Evolutionary conservation across 371 early-diverging fungal species (phyloP).

Genomic region (Choanephora cucurbitarum): DNA sequence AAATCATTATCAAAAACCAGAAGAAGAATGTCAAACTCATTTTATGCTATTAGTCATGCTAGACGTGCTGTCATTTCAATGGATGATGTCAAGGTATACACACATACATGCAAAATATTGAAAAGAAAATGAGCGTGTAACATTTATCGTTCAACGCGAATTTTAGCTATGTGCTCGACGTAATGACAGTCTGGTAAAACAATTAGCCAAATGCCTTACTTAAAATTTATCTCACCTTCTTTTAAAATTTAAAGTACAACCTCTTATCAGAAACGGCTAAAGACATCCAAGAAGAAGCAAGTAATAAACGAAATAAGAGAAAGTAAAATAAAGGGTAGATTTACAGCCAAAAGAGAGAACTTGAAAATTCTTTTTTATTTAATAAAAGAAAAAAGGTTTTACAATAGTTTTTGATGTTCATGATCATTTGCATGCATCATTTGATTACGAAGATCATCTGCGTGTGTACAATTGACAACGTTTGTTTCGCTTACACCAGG

Average conservation of each 20-base stretch:
- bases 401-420: conserved; percentile 11
- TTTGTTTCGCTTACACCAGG: conserved; percentile 27
- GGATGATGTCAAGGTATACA: conserved; percentile 32
- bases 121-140: too few species aligned
- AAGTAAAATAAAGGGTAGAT: neutral
- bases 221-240: too few species aligned
- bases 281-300: conserved; percentile 12
- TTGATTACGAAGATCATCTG: conserved; percentile 33
- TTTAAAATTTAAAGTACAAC: conserved; percentile 6
- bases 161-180: conserved; percentile 23
- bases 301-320: conserved; percentile 8
- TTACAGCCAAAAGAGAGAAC: neutral
- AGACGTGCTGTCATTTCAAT: conserved; percentile 24
- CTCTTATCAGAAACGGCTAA: conserved; percentile 18
- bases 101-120: too few species aligned
- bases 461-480: conserved; percentile 28
- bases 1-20: neutral
- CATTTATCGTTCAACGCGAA: neutral
- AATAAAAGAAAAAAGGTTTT: conserved; percentile 9
- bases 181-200: conserved; percentile 26
- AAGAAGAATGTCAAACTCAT: neutral
- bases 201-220: neutral
- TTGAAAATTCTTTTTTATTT: neutral
- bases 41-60: conserved; percentile 10
- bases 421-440: conserved; percentile 28